Percentiles rank a stretch among this genome's conserved stretches.
Evolutionary conservation across 2,329 filamentous ascomycete genomes (phyloP).

Genomic region (Parascedosporium putredinis): DNA sequence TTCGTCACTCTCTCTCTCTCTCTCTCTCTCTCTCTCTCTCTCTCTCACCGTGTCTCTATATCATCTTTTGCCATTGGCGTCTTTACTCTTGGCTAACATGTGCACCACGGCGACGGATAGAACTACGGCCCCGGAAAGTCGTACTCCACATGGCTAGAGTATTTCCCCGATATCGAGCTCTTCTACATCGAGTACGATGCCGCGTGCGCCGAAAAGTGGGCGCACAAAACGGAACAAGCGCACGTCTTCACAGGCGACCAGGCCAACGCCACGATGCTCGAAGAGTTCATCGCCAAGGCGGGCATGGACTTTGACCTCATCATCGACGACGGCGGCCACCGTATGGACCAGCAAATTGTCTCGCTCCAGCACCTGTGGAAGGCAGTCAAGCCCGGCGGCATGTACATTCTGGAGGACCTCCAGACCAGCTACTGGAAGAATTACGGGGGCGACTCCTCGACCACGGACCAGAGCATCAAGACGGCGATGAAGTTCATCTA

Average conservation of each 20-base stretch:
- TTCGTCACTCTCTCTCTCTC: slow-evolving; percentile 9
- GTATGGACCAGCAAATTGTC: slow-evolving; percentile 26
- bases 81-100: too few relatives aligned
- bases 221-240: slow-evolving; percentile 21
- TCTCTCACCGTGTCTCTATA: too few relatives aligned
- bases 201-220: slow-evolving; percentile 24
- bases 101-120: too few relatives aligned
- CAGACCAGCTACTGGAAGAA: slow-evolving; percentile 17
- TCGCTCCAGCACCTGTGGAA: slow-evolving; percentile 25
- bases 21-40: neutral
- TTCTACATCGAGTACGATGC: slow-evolving; percentile 31
- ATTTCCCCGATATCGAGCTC: slow-evolving; percentile 26
- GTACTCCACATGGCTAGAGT: slow-evolving; percentile 30
- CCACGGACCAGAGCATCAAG: slow-evolving; percentile 13
- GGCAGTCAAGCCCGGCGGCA: slow-evolving; percentile 23
- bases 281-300: slow-evolving; percentile 20
- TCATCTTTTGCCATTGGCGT: too few relatives aligned
- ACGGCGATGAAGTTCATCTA: slow-evolving; percentile 19
- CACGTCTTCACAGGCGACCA: slow-evolving; percentile 30
- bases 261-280: slow-evolving; percentile 24
- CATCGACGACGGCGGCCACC: slow-evolving; percentile 28
- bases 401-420: slow-evolving; percentile 26
- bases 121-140: slow-evolving; percentile 25
- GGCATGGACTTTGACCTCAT: slow-evolving; percentile 28
- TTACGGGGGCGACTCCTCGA: slow-evolving; percentile 17